Evolutionary conservation across 257 asterid genomes (phyloP).

Genomic region (Ilex aquifolium): DNA sequence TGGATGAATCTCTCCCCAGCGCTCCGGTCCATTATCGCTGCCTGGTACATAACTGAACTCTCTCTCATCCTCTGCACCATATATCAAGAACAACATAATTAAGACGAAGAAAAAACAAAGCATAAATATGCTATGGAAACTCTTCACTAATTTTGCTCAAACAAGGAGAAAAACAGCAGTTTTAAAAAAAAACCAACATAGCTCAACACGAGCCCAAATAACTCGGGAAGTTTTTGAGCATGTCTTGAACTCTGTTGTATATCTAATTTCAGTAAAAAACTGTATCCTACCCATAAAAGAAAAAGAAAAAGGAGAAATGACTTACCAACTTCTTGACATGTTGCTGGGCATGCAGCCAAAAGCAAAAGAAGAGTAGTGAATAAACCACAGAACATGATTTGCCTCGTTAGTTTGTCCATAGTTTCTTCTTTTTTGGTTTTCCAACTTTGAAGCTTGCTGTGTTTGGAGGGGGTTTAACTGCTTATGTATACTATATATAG

Average conservation of each 20-base stretch:
- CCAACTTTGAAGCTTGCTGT: too few relatives aligned
- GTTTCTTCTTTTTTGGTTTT: not conserved
- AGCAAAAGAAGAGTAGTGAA: conserved; percentile 22
- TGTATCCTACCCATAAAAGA: too few relatives aligned
- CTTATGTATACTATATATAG: too few relatives aligned
- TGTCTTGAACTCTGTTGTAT: too few relatives aligned
- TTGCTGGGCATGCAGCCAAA: conserved; percentile 19
- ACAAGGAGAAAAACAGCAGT: not conserved
- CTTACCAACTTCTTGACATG: conserved; percentile 56
- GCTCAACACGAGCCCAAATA: too few relatives aligned
- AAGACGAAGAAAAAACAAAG: not conserved
- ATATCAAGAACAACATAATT: not conserved
- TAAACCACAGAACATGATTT: conserved; percentile 6
- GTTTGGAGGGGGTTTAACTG: too few relatives aligned
- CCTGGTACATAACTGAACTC: conserved; percentile 50
- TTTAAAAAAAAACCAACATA: not conserved
- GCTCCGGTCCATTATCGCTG: conserved; percentile 50
- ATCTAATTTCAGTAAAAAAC: too few relatives aligned
- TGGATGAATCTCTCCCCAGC: conserved; percentile 63
- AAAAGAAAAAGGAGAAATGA: not conserved
- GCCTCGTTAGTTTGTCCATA: conserved; percentile 7
- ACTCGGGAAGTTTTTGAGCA: too few relatives aligned
- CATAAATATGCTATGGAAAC: not conserved
- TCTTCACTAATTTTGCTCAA: not conserved
- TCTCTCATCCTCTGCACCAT: conserved; percentile 52